Evolutionary conservation across 441 rosid genomes (phyloP).

Genomic region (Gossypium aridum): DNA sequence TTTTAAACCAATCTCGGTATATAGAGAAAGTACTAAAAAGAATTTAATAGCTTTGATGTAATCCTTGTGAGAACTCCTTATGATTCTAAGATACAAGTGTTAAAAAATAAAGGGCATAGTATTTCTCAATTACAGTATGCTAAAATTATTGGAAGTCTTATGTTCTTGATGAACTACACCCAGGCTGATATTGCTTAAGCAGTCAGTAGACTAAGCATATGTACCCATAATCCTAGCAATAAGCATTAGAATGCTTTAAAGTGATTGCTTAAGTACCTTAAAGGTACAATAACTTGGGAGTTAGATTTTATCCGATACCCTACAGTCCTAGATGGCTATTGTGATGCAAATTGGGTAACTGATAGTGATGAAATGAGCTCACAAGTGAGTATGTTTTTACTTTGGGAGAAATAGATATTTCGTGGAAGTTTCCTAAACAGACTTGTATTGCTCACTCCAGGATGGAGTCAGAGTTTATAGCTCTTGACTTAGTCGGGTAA

Average conservation of each 20-base stretch:
- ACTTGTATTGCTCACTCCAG: background rate
- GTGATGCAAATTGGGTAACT: background rate
- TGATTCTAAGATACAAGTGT: background rate
- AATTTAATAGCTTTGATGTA: background rate
- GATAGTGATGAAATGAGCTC: background rate
- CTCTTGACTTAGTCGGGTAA: background rate
- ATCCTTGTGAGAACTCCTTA: background rate
- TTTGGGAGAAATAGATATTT: too few relatives aligned
- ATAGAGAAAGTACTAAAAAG: background rate
- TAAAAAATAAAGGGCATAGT: background rate
- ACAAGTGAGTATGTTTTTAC: background rate
- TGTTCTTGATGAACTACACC: background rate
- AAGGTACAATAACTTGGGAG: background rate
- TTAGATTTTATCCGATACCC: background rate
- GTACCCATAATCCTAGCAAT: background rate
- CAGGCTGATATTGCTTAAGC: background rate
- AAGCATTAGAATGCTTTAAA: background rate
- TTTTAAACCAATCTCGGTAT: background rate
- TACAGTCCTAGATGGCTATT: background rate
- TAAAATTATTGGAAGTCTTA: background rate
- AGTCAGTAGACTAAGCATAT: background rate
- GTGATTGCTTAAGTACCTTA: background rate
- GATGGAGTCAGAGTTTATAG: background rate
- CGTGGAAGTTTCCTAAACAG: background rate
- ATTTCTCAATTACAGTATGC: background rate